Base-by-base conservation (phyloP, 345 rosid genomes). In the Hevea brasiliensis region DNA sequence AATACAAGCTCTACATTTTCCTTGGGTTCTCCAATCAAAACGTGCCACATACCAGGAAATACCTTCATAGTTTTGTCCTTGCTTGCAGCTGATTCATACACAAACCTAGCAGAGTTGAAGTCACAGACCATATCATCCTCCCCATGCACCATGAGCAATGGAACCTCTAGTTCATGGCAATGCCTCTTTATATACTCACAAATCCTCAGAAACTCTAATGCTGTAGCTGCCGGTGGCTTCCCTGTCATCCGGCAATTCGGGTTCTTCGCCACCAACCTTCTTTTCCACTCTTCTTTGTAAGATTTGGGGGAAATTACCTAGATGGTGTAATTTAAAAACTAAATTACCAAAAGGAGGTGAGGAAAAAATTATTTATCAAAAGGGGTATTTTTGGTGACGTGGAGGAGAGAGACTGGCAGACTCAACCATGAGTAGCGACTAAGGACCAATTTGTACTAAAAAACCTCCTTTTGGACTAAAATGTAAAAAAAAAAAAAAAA, bases 211-310 rank as follows among this genome's bases (percentile, higher is more conserved):
- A 81, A 62, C 74, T 77, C 77, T 54, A 71, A 23, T 7, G 66
- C 74, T 3, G 84, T 81, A 0, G 75, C 81, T 0, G 70, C 74
- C 3, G 77, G 65, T 1, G 74, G 84, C 79, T 77, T 77, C 60
- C 81, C 72, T 2, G 74, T 60, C 15, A 0, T 35, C 69, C 69
- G 10, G 3, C 79, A 58, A 23, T 77, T 73, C 0, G 84, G 81
- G 74, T 51, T 74, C 0, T 29, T 77, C 0, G 68, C 68, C 20
- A 67, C 76, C 51, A 81, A 7, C 51, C 54, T 74, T n/a, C 79
- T 81, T 68, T 77, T 77, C 84, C 77, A 77, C 20, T 77, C 76
- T 44, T 74, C 81, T 32, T 81, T 77, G 53, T 65, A 81, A 12
- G 72, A 66, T 42, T 68, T 77, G 50, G n/a, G n/a, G n/a, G n/a